Base-by-base conservation (phyloP, 768 basidiomycete species). In the Agaricus sinodeliciosus region DNA sequence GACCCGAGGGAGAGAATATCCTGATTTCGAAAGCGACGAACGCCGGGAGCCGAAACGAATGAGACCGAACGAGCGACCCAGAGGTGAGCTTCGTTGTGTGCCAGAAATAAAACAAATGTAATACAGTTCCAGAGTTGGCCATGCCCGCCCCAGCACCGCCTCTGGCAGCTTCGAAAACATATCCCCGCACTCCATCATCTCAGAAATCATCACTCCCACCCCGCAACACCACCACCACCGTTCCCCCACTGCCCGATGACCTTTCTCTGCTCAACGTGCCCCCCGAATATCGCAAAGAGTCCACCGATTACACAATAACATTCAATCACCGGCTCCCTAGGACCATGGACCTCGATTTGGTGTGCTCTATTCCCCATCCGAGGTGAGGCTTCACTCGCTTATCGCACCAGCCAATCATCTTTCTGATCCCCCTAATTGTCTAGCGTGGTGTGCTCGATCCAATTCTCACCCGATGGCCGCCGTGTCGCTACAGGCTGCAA, bases 401-500 rank as follows among this genome's bases (percentile, higher is more conserved):
- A 43, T 55, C 19, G 3, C 22, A 43, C 48, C 51, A 36, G 37
- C 7, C 11, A 15, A 48, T 39, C 3, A 36, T 22, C 27, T 42
- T 22, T 25, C 43, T 22, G 19, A 46, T 43, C 19, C 15, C 28
- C 34, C 6, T 27, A 27, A 8, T 16, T 41, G 18, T 42, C 19
- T 49, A 78, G 78, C 59, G 76, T 78, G 8, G 78, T 79, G 2
- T 98, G 95, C 67, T 97, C 94, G 64, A 94, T 97, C 7, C 81
- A 87, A 51, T 96, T 98, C 69, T 95, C 93, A 12, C 82, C 86
- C 18, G 94, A 98, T 63, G 95, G 95, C 15, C 91, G 89, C 66
- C 90, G 76, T 60, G 78, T 98, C 41, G 95, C 94, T 26, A 96
- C 94, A 9, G 95, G 94, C 11, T 98, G 94, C 70, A 98, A 98